Evolutionary conservation across 805 yeast species (phyloP).

Genomic region (Metschnikowia bowlesiae): DNA sequence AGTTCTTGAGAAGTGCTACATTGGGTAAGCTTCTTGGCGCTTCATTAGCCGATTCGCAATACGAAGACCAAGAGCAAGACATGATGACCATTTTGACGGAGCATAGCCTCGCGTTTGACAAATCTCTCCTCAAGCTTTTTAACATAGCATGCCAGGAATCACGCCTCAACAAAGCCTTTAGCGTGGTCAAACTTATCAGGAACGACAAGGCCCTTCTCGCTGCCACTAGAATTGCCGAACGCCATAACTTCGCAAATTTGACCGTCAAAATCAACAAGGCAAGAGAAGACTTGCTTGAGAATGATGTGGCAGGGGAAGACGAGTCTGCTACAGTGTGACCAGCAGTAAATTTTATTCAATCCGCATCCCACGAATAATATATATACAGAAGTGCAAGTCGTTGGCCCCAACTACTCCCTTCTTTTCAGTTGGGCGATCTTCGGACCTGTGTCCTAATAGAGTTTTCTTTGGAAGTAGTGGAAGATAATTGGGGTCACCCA

Average conservation of each 20-base stretch:
- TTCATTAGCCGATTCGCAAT: slow-evolving; percentile 31
- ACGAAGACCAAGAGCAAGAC: slow-evolving; percentile 32
- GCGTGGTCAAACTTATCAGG: slow-evolving; percentile 62
- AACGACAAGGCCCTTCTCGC: slow-evolving; percentile 79
- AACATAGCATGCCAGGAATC: slow-evolving; percentile 69
- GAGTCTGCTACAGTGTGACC: neutral
- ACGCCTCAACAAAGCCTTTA: slow-evolving; percentile 60
- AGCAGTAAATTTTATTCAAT: neutral
- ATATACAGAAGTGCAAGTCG: neutral
- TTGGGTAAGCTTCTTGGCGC: slow-evolving; percentile 62
- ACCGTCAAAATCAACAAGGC: slow-evolving; percentile 35
- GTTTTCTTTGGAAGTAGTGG: slow-evolving; percentile 51
- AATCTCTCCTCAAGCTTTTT: slow-evolving; percentile 69
- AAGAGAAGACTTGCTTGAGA: slow-evolving; percentile 31
- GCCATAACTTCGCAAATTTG: slow-evolving; percentile 40
- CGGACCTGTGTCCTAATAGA: slow-evolving; percentile 18
- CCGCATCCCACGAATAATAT: slow-evolving; percentile 1
- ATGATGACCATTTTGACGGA: slow-evolving; percentile 47
- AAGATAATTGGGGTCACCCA: slow-evolving; percentile 54
- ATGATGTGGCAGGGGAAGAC: slow-evolving; percentile 12
- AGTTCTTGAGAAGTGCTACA: slow-evolving; percentile 53
- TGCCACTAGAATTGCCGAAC: slow-evolving; percentile 77
- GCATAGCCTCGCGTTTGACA: slow-evolving; percentile 62
- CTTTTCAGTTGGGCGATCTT: neutral
- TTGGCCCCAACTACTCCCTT: neutral